Percentiles rank a stretch among this genome's conserved stretches.
phyloP scores from a whole-genome alignment of 129 eudicot genomes.

The Tanacetum coccineum region DNA sequence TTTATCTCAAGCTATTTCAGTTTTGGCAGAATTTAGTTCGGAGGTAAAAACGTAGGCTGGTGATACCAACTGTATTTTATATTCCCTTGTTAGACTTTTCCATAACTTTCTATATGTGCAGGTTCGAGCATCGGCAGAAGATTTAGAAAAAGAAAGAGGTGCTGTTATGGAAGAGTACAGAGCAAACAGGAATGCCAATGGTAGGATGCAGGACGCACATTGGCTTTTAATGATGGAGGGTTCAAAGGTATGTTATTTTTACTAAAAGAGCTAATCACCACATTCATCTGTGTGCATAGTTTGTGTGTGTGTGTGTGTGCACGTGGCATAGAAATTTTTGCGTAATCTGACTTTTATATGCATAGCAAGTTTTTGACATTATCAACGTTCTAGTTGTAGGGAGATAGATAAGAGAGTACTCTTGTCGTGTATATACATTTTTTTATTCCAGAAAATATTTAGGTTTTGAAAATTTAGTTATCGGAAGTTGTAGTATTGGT shows the following conservation, averaged over 20 bases:
- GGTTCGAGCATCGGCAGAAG: constrained; percentile 78
- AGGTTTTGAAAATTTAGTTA: constrained; percentile 8
- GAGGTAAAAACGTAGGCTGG: constrained; percentile 43
- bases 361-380: constrained; percentile 6
- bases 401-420: too few relatives aligned
- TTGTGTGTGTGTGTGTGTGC: constrained; percentile 1
- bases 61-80: background rate
- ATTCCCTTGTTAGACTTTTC: constrained; percentile 8
- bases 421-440: too few relatives aligned
- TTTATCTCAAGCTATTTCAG: constrained; percentile 83
- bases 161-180: constrained; percentile 96
- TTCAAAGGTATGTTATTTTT: constrained; percentile 55
- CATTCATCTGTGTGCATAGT: background rate
- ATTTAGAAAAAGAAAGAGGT: constrained; percentile 90
- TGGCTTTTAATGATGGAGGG: constrained; percentile 90
- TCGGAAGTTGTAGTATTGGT: constrained; percentile 12
- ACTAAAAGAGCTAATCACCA: constrained; percentile 2
- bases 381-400: too few relatives aligned
- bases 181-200: constrained; percentile 76
- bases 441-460: too few relatives aligned
- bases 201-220: constrained; percentile 91
- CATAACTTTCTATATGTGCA: constrained; percentile 24
- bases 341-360: background rate
- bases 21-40: constrained; percentile 82
- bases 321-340: background rate